Base-by-base conservation (phyloP, 1,284 basidiomycete species). In the Volvariella volvacea region DNA sequence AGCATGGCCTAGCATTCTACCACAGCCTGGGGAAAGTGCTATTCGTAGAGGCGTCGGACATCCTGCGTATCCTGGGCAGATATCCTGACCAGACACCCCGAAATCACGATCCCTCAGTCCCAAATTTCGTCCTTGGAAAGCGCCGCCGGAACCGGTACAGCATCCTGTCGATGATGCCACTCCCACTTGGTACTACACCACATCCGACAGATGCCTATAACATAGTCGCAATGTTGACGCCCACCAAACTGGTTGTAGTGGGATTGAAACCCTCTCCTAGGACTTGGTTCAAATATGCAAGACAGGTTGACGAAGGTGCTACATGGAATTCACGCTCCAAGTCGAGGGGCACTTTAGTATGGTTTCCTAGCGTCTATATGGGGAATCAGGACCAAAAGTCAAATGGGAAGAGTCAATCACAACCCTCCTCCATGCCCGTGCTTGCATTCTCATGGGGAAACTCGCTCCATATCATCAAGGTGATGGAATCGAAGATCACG, bases 1-100 rank as follows among this genome's bases (percentile, higher is more conserved):
- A 94, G 48, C 70, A 80, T 49, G 96, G 96, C 0, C 73, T 98
- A 3, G 88, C 92, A 0, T 99, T 99, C 65, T 98, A 92, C 62
- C 95, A 98, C 63, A 91, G 88, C 43, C 70, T 99, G 2, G 94
- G 96, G 15, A 94, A 92, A 57, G 87, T 99, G 4, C 74, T 99
- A 15, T 97, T 97, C 50, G 88, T 99, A 12, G 92, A 96, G 44
- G 94, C 93, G 7, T 87, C 89, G 34, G 96, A 99, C 60, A 92
- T 92, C 9, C 77, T 99, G 30, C 83, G 96, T 12, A 90, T 99
- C 49, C 75, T 98, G 3, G 96, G 96, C 0, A 88, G 86, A 56
- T 97, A 98, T 61, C 86, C 88, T 15, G 76, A 80, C 30, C 68
- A 66, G 41, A 47, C 41, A 22, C 52, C 56, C 17, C 42, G 50